Percentiles rank a stretch among this genome's conserved stretches.
phyloP scores from a whole-genome alignment of 495 filamentous ascomycete genomes.

The Xylaria venustula region DNA sequence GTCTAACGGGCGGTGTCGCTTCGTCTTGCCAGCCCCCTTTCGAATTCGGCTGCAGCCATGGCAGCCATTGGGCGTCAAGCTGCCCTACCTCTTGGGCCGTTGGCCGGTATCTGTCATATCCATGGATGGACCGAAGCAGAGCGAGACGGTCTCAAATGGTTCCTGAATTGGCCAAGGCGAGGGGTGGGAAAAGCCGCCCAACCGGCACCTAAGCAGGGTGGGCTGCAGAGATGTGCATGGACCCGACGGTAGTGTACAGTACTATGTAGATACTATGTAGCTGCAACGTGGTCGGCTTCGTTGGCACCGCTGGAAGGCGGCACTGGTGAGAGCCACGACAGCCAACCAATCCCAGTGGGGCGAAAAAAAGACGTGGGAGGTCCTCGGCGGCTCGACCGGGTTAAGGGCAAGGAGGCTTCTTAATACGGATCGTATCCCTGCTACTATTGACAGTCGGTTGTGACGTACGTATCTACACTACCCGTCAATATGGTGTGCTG shows the following conservation, averaged over 20 bases:
- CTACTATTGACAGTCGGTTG: no score
- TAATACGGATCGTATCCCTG: background rate
- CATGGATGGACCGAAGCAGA: conserved; percentile 5
- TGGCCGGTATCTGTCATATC: conserved; percentile 1
- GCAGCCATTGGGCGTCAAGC: conserved; percentile 15
- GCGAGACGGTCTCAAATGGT: background rate
- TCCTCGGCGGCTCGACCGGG: background rate
- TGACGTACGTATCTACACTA: background rate
- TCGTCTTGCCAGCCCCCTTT: background rate
- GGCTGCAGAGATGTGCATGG: conserved; percentile 8
- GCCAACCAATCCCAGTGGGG: conserved; percentile 13
- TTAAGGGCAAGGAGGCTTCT: background rate
- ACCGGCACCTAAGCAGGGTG: conserved; percentile 5
- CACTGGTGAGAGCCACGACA: background rate
- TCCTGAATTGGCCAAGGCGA: conserved; percentile 14
- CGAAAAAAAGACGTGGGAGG: background rate
- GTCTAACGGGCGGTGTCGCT: conserved; percentile 3
- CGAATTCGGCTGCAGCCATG: conserved; percentile 6
- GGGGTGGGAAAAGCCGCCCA: conserved; percentile 11
- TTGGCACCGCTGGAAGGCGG: conserved; percentile 10
- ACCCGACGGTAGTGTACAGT: conserved; percentile 1
- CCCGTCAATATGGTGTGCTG: background rate
- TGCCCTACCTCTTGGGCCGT: background rate
- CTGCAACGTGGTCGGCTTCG: conserved; percentile 17
- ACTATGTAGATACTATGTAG: background rate